A percentile compares a stretch with the other conserved stretches of the same genome.
Conservation (phyloP, 805 yeast genomes). For the Candida ulmi region DNA sequence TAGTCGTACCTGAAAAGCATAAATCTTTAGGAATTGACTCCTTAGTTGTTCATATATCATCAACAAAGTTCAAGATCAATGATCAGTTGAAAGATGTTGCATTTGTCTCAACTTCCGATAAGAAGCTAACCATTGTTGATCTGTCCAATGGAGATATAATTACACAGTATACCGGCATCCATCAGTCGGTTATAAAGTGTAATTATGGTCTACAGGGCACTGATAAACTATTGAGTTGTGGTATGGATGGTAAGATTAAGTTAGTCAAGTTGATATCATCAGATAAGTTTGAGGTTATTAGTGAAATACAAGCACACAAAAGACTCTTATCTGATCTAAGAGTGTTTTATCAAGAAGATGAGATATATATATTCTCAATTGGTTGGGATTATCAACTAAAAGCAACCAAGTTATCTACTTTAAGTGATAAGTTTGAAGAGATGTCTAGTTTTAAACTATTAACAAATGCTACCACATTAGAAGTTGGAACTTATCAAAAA, state of each 20-base stretch:
- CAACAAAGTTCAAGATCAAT: conserved; percentile 15
- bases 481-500: conserved; percentile 23
- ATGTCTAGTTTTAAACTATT: conserved; percentile 30
- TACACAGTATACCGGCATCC: conserved; percentile 1
- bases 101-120: conserved; percentile 16
- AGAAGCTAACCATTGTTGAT: conserved; percentile 13
- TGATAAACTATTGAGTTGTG: conserved; percentile 33
- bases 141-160: conserved; percentile 5
- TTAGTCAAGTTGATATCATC: conserved; percentile 15
- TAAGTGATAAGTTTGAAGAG: conserved; percentile 11
- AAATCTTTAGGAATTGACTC: conserved; percentile 2
- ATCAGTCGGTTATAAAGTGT: conserved; percentile 29
- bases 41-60: conserved; percentile 18
- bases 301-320: conserved; percentile 29
- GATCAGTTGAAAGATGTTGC: conserved; percentile 8
- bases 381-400: conserved; percentile 54
- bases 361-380: conserved; percentile 41
- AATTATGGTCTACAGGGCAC: conserved; percentile 25
- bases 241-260: conserved; percentile 46
- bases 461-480: conserved; percentile 50
- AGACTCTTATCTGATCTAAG: conserved; percentile 33
- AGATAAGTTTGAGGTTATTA: conserved; percentile 3
- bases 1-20: neutral
- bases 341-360: conserved; percentile 9
- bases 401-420: conserved; percentile 26